A percentile compares a stretch with the other conserved stretches of the same genome.
phyloP scores from a whole-genome alignment of 2,329 filamentous ascomycete species.

The Curvularia sp. region DNA sequence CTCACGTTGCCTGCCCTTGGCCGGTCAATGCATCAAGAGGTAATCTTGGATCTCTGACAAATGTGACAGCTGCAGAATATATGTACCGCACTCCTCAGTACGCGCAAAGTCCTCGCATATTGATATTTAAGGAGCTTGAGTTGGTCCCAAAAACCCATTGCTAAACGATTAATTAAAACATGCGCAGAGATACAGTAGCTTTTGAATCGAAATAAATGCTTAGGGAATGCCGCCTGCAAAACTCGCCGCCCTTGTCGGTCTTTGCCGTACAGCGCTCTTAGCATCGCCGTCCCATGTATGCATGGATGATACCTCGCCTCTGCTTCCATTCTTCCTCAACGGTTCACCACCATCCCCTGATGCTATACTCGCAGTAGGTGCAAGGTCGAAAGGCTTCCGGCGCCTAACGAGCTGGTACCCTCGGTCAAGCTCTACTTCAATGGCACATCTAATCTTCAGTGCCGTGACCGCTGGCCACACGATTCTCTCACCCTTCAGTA shows the following conservation, averaged over 20 bases:
- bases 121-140: background rate
- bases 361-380: constrained; percentile 17
- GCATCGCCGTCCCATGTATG: constrained; percentile 21
- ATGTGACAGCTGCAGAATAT: background rate
- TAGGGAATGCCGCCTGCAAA: constrained; percentile 30
- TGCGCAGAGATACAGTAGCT: background rate
- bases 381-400: constrained; percentile 51
- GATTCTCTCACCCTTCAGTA: constrained; percentile 79
- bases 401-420: constrained; percentile 82
- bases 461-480: constrained; percentile 91
- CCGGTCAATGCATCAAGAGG: background rate
- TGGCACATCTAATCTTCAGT: constrained; percentile 78
- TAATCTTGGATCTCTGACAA: background rate
- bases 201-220: constrained; percentile 1
- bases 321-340: constrained; percentile 36
- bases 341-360: constrained; percentile 12
- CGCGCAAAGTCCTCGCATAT: background rate
- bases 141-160: background rate
- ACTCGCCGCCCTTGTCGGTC: constrained; percentile 39
- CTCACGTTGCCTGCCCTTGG: background rate
- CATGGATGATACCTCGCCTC: constrained; percentile 26
- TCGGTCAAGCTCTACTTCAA: constrained; percentile 87
- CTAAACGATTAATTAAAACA: background rate
- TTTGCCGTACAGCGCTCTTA: constrained; percentile 15
- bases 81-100: background rate